Evolutionary conservation across 352 stramenopile genomes (phyloP).

Genomic region (Globisporangium canariense): DNA sequence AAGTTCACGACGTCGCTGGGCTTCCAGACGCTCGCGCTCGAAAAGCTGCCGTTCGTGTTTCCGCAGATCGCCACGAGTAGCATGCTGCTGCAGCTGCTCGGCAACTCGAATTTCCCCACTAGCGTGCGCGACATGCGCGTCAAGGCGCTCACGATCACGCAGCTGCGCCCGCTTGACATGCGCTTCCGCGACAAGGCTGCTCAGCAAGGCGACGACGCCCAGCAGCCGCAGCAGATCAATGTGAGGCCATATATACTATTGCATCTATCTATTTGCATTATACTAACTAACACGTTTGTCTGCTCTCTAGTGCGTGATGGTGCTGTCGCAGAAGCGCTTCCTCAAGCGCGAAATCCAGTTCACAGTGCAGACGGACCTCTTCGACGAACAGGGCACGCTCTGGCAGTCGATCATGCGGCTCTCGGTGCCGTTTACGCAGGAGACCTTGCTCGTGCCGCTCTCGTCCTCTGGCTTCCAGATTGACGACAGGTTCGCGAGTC

Average conservation of each 20-base stretch:
- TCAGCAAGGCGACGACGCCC: conserved; percentile 17
- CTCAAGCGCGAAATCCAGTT: conserved; percentile 71
- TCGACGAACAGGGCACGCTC: conserved; percentile 65
- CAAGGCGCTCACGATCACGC: conserved; percentile 75
- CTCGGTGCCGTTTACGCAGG: conserved; percentile 58
- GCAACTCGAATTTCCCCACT: conserved; percentile 78
- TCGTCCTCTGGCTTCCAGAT: conserved; percentile 35
- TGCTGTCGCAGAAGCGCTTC: conserved; percentile 71
- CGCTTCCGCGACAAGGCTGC: conserved; percentile 35
- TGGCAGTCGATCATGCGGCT: conserved; percentile 75
- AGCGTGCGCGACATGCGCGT: conserved; percentile 46
- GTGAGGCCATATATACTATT: conserved; percentile 23
- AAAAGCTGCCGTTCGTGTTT: conserved; percentile 74
- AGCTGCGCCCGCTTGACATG: conserved; percentile 70
- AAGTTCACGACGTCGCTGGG: conserved; percentile 78
- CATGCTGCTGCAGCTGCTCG: conserved; percentile 72
- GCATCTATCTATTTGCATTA: conserved; percentile 1
- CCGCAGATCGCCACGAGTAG: conserved; percentile 62
- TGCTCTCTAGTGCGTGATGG: conserved; percentile 59
- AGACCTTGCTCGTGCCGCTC: conserved; percentile 52
- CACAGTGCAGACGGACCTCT: conserved; percentile 67
- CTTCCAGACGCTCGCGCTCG: conserved; percentile 56
- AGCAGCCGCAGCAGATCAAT: conserved; percentile 31
- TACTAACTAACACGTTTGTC: conserved; percentile 6
- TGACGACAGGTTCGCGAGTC: conserved; percentile 28